phyloP scores from a whole-genome alignment of 805 yeast genomes.

The Candida incommunis region DNA sequence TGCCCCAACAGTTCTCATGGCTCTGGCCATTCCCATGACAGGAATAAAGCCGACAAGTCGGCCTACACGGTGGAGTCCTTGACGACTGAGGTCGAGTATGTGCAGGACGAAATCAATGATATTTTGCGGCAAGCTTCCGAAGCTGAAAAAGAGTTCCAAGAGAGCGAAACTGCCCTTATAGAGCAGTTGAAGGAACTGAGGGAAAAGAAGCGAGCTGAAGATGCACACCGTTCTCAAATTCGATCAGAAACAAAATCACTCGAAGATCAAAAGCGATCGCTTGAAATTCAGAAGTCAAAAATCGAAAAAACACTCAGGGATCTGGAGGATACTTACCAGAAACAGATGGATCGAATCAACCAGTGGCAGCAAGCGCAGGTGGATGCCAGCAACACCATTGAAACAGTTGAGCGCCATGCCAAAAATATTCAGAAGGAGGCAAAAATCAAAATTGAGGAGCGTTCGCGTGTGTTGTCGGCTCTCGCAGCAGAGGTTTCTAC shows the following conservation, averaged over 20 bases:
- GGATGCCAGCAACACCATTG: constrained; percentile 4
- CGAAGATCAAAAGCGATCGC: constrained; percentile 23
- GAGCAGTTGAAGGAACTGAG: constrained; percentile 17
- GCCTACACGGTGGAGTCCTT: neutral
- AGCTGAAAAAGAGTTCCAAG: constrained; percentile 17
- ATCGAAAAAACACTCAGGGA: constrained; percentile 14
- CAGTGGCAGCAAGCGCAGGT: constrained; percentile 11
- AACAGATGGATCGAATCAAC: constrained; percentile 6
- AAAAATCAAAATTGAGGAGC: constrained; percentile 6
- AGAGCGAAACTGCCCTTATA: constrained; percentile 13
- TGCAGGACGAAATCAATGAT: constrained; percentile 20
- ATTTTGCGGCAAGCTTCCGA: constrained; percentile 12
- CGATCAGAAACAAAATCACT: constrained; percentile 22
- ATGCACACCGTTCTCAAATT: constrained; percentile 19
- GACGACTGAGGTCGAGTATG: constrained; percentile 18
- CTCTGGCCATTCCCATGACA: neutral
- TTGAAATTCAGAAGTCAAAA: constrained; percentile 22
- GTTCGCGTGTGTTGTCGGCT: constrained; percentile 4
- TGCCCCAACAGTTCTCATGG: neutral
- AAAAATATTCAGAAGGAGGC: constrained; percentile 5
- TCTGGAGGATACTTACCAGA: constrained; percentile 10
- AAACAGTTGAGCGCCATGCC: constrained; percentile 4
- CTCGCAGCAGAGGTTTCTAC: constrained; percentile 6
- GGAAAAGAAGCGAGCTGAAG: constrained; percentile 18
- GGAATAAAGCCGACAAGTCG: neutral